Evolutionary conservation across 805 yeast species (phyloP), one percentile per base, ranked within the genome.

Genomic region (Starmerella sirachaensis): DNA sequence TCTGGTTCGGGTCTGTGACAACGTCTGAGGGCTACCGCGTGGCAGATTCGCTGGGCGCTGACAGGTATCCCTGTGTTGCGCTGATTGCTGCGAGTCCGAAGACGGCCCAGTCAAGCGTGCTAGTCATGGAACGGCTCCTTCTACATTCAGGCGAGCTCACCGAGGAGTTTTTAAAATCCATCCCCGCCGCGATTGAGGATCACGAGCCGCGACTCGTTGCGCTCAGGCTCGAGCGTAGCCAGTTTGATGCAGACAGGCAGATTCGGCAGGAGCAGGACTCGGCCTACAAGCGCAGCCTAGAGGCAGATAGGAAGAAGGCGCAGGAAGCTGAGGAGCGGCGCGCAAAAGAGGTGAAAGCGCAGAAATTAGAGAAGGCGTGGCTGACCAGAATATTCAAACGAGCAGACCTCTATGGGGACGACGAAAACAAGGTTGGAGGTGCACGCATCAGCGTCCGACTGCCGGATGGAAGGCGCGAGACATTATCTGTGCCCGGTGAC

Each of bases 1-100:
- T 82, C 2, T 88, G 97, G 97, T 93, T 86, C 29, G 94, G 95
- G 7, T 78, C 82, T 53, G 71, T 79, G 18, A 68, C 70, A n/a
- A 74, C 75, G 40, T 73, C 85, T 16, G 97, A 88, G 56, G 82
- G 88, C 1, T 76, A 72, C 52, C 93, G 83, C 50, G 76, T 84
- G 12, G 79, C 93, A 0, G 76, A 79, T 52, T 74, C 78, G 26
- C 68, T 86, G 42, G 70, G 72, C 40, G 77, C 78, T 28, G 69
- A 83, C 16, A 69, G 72, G 46, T 76, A 77, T 51, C 98, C 98
- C n/a, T 79, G 81, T 53, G 56, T 82, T 23, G 93, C 88, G 0
- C 60, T 86, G 10, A 56, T 91, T 9, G 77, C 84, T 33, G 64
- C 84, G 38, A 79, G 83, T 13, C 69, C 75, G 34, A 52, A 47